Evolutionary conservation across 2,329 filamentous ascomycete genomes (phyloP).

Genomic region (Neonectria neomacrospora): DNA sequence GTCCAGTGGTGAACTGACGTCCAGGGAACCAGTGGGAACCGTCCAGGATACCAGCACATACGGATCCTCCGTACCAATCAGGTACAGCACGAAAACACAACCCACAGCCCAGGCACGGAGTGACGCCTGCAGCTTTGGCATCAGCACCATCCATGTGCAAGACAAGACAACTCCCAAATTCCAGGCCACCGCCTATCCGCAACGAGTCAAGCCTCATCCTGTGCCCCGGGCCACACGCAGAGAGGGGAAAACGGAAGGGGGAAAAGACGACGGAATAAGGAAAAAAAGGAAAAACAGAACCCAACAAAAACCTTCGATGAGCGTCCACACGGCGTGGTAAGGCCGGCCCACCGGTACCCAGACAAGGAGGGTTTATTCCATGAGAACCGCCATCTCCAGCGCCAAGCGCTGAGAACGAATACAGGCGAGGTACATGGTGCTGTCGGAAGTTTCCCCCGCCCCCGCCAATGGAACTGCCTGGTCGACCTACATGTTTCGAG

Average conservation of each 20-base stretch:
- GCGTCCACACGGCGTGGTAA: neutral
- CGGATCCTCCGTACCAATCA: neutral
- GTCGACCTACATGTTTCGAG: neutral
- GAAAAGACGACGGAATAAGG: neutral
- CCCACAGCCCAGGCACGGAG: constrained; percentile 4
- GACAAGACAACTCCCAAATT: constrained; percentile 3
- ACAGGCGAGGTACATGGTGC: constrained; percentile 6
- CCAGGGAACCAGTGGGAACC: neutral
- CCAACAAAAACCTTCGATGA: neutral
- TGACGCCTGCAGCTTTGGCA: constrained; percentile 15
- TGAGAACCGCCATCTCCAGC: neutral
- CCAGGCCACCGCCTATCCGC: constrained; percentile 1
- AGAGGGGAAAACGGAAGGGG: neutral
- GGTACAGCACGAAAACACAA: neutral
- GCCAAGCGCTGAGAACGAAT: neutral
- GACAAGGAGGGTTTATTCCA: constrained; percentile 11
- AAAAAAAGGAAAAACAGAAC: neutral
- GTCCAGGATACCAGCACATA: neutral
- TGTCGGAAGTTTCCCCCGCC: constrained; percentile 9
- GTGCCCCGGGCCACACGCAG: constrained; percentile 9
- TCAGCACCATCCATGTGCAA: constrained; percentile 8
- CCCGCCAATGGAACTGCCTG: constrained; percentile 6
- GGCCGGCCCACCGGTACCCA: constrained; percentile 15
- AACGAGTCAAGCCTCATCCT: constrained; percentile 18
- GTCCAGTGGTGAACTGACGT: neutral